Percentiles rank a stretch among this genome's conserved stretches.
Evolutionary conservation across 75 land plant genomes (phyloP).

Genomic region (Larix kaempferi): DNA sequence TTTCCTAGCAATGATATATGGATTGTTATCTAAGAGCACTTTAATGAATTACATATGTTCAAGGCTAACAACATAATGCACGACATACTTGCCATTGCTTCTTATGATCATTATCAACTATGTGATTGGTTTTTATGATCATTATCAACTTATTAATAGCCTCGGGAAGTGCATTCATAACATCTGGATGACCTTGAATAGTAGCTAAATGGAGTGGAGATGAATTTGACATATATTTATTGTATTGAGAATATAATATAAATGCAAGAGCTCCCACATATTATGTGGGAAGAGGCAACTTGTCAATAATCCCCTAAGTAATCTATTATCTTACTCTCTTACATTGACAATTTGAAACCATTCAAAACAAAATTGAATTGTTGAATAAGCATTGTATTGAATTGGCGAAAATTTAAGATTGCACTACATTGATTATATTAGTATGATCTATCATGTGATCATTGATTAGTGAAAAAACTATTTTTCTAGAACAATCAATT

Average conservation of each 20-base stretch:
- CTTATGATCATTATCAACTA: slow-evolving; percentile 40
- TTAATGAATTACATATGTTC: slow-evolving; percentile 54
- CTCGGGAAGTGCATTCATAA: slow-evolving; percentile 48
- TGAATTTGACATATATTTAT: too few species aligned
- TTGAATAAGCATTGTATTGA: not conserved
- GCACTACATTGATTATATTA: too few species aligned
- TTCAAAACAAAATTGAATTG: not conserved
- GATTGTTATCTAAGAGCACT: slow-evolving; percentile 43
- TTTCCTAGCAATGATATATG: slow-evolving; percentile 17
- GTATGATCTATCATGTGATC: too few species aligned
- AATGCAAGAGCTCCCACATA: slow-evolving; percentile 41
- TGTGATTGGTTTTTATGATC: slow-evolving; percentile 55
- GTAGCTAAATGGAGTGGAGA: slow-evolving; percentile 56
- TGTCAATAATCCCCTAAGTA: not conserved
- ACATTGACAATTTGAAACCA: not conserved
- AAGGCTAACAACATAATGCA: slow-evolving; percentile 55
- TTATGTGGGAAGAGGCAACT: slow-evolving; percentile 32
- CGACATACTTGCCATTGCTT: slow-evolving; percentile 56
- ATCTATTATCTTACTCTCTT: not conserved
- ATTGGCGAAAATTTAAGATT: too few species aligned
- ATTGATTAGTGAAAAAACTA: too few species aligned
- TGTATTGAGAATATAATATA: slow-evolving; percentile 15
- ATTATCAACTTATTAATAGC: slow-evolving; percentile 24
- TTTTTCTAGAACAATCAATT: too few species aligned
- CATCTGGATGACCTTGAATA: slow-evolving; percentile 45